Evolutionary conservation across 2,329 filamentous ascomycete species (phyloP).

Genomic region (Phyllosticta citrichinensis): DNA sequence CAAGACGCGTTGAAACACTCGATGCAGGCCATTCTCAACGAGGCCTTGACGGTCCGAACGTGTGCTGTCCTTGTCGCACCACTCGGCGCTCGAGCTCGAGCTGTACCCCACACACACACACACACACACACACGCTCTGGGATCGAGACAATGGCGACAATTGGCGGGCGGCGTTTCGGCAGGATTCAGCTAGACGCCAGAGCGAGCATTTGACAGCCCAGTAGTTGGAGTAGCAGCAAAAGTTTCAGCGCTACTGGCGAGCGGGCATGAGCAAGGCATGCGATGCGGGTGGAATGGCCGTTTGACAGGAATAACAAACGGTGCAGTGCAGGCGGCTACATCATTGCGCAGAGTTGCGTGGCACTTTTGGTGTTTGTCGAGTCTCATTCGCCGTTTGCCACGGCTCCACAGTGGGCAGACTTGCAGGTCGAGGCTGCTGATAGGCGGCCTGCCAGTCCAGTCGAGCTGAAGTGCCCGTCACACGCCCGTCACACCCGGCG

Average conservation of each 20-base stretch:
- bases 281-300: not conserved
- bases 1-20: not conserved
- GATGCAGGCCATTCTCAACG: not conserved
- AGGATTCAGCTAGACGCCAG: not conserved
- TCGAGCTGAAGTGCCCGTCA: conserved; percentile 4
- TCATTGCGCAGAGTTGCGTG: conserved; percentile 9
- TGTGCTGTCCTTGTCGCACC: not conserved
- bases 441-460: not conserved
- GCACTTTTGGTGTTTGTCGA: conserved; percentile 6
- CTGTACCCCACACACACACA: not conserved
- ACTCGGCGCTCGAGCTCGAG: not conserved
- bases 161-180: not conserved
- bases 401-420: conserved; percentile 2
- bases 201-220: not conserved
- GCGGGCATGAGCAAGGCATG: no score
- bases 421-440: conserved; percentile 1
- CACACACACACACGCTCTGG: not conserved
- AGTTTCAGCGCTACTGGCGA: no score
- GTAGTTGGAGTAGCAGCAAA: no score
- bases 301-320: conserved; percentile 7
- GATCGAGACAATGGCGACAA: not conserved
- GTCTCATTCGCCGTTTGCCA: conserved; percentile 7
- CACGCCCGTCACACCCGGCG: not conserved
- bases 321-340: conserved; percentile 4
- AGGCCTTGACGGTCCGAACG: not conserved